Percentiles rank a stretch among this genome's conserved stretches.
These are phyloP conservation scores for carrot (Daucus carota) DNA, from an alignment of 129 eudicot species.

Conservation along the genomic window DH1_v3.0 NC_030384.2:46275001-46275500, in stretches of 20 bases:
- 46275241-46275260: slow-evolving; percentile 24
- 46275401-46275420: background rate
- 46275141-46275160: slow-evolving; percentile 51
- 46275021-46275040: slow-evolving; percentile 6
- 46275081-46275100: slow-evolving; percentile 12
- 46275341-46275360: slow-evolving; percentile 65
- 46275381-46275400: background rate
- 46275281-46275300: slow-evolving; percentile 38
- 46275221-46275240: slow-evolving; percentile 29
- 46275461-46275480: slow-evolving; percentile 55
- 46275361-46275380: slow-evolving; percentile 39
- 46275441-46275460: slow-evolving; percentile 81
- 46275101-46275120: background rate
- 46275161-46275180: slow-evolving; percentile 45
- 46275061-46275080: slow-evolving; percentile 24
- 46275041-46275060: slow-evolving; percentile 1
- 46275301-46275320: slow-evolving; percentile 61
- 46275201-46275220: slow-evolving; percentile 22
- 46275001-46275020: background rate
- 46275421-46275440: background rate
- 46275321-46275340: slow-evolving; percentile 89
- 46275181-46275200: slow-evolving; percentile 13
- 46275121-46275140: background rate
- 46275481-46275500: slow-evolving; percentile 84
- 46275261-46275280: slow-evolving; percentile 6